Percentiles rank a stretch among this genome's conserved stretches.
These are phyloP conservation scores for Uronychia setigera DNA, from an alignment of 73 alveolate species.

Conservation along the genomic window DNA sequence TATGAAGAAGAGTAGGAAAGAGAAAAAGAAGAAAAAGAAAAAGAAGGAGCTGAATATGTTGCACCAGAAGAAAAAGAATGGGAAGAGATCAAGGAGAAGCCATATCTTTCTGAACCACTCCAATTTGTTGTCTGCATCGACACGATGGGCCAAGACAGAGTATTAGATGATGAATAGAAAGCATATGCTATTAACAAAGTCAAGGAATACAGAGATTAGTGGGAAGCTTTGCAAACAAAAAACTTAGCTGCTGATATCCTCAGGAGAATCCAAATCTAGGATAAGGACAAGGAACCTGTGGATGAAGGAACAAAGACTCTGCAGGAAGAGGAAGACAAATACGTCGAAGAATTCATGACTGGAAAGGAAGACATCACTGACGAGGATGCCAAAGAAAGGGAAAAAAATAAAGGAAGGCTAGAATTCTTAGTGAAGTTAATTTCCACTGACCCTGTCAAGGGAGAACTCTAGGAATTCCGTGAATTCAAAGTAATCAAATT, in stretches of 20 bases:
- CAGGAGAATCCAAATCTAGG: constrained; percentile 65
- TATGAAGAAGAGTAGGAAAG: constrained; percentile 74
- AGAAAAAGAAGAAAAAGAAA: constrained; percentile 77
- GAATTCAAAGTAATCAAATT: constrained; percentile 83
- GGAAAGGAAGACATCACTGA: constrained; percentile 75
- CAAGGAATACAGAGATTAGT: constrained; percentile 59
- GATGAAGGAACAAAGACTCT: constrained; percentile 65
- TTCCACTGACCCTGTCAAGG: constrained; percentile 37
- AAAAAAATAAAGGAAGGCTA: constrained; percentile 58
- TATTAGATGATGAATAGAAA: constrained; percentile 72
- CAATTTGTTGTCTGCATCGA: constrained; percentile 84
- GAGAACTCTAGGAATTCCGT: constrained; percentile 35
- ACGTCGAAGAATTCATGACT: constrained; percentile 65
- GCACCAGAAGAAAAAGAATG: constrained; percentile 66
- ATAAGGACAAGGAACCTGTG: constrained; percentile 59
- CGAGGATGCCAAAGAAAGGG: constrained; percentile 70
- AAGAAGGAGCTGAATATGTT: constrained; percentile 66
- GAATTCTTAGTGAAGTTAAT: constrained; percentile 50
- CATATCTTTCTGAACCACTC: constrained; percentile 41
- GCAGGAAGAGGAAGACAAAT: constrained; percentile 77
- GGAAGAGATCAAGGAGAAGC: constrained; percentile 57
- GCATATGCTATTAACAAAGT: constrained; percentile 61
- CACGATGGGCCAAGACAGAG: constrained; percentile 94
- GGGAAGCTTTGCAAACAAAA: constrained; percentile 78
- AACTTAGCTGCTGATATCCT: constrained; percentile 81